Base-by-base conservation (phyloP, 1,284 basidiomycete genomes). In the Irpex rosettiformis region DNA sequence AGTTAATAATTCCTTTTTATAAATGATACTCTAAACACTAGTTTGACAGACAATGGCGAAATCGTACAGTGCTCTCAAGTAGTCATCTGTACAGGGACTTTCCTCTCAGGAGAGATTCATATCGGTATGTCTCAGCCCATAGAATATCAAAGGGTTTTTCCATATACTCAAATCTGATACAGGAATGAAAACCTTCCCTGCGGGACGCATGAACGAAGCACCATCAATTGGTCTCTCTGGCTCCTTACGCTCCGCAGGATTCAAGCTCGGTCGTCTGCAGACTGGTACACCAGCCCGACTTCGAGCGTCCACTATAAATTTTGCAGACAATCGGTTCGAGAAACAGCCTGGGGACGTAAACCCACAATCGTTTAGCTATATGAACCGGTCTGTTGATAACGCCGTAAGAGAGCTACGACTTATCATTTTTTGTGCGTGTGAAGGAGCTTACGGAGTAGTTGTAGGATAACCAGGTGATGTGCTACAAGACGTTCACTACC, bases 201-300 rank as follows among this genome's bases (percentile, higher is more conserved):
- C 93, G 2, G 94, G 94, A n/a, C 79, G 93, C 37, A 80, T 94
- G 64, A 80, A 84, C 54, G 91, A 94, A 60, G 79, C 83, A 16
- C 87, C 91, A 0, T 88, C 90, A 1, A 71, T 82, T 28, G 89
- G 88, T 0, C 79, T 96, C 4, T 94, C 93, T 4, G 81, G 80
- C 1, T 92, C 91, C 2, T 81, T 96, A 3, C 76, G 78, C 3
- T 71, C 77, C 4, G 91, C 91, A 5, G 91, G 92, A 0, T 94
- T 96, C 72, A 79, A 82, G 64, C 84, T 96, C 2, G 88, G 88
- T 1, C 82, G 94, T 7, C 76, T 96, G 55, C 93, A 96, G 75
- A 96, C 94, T 0, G 94, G 94, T 2, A 96, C 94, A 0, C 94
- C 94, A 13, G 91, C 94, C 1, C 79, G 94, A 5, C 76, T 96